Evolutionary conservation across 2,329 filamentous ascomycete species (phyloP).

Genomic region (Dactylellina haptotyla): DNA sequence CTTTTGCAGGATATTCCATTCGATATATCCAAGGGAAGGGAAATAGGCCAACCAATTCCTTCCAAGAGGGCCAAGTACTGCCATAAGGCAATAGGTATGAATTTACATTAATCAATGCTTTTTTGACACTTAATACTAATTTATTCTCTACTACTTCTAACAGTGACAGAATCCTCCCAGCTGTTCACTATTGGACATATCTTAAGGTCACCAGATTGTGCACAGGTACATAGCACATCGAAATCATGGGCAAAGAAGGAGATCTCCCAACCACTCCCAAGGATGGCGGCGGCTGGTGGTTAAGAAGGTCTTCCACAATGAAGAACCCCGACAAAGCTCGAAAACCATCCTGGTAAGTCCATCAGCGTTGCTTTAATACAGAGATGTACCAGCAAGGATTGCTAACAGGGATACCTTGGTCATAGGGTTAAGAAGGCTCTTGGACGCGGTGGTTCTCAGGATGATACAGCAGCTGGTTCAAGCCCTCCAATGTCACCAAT

Average conservation of each 20-base stretch:
- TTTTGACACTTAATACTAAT: slow-evolving; percentile 12
- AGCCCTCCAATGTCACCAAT: neutral
- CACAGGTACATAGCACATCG: too few relatives aligned
- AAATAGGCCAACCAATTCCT: slow-evolving; percentile 15
- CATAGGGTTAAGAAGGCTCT: slow-evolving; percentile 47
- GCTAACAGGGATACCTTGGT: neutral
- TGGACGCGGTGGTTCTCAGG: slow-evolving; percentile 27
- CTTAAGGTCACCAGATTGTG: too few relatives aligned
- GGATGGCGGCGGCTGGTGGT: neutral
- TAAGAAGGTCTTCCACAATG: too few relatives aligned
- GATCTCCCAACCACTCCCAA: too few relatives aligned
- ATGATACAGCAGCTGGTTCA: neutral
- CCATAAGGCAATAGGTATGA: slow-evolving; percentile 27
- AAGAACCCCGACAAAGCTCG: too few relatives aligned
- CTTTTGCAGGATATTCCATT: slow-evolving; percentile 28
- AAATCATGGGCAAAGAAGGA: too few relatives aligned
- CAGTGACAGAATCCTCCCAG: neutral
- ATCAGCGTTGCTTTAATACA: slow-evolving; percentile 4
- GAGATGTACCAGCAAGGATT: neutral
- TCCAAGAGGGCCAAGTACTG: slow-evolving; percentile 3
- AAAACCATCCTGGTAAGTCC: slow-evolving; percentile 48
- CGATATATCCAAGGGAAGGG: slow-evolving; percentile 28
- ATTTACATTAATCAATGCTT: neutral
- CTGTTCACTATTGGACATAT: too few relatives aligned
- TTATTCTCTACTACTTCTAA: neutral